Evolutionary conservation across 2,329 filamentous ascomycete genomes (phyloP), one percentile per base, ranked within the genome.

Genomic region (Xylariaceae sp.): DNA sequence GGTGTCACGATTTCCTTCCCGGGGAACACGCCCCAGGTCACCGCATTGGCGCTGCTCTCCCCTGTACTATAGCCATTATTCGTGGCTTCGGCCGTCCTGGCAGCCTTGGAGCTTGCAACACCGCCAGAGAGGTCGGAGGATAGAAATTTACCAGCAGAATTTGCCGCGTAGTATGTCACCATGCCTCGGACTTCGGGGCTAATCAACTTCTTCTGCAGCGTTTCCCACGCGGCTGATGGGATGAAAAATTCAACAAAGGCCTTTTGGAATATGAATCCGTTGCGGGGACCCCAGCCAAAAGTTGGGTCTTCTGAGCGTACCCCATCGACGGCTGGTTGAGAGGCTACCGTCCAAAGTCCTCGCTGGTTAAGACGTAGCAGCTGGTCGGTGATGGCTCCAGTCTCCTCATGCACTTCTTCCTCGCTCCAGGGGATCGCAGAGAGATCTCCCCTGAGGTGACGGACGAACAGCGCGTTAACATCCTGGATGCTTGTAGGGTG

Each of bases 181-280:
- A 78, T 73, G 29, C 82, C 78, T 34, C 78, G 71, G 12, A 77
- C 66, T 38, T 78, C 77, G 24, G 75, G 64, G 9, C 65, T 66
- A 36, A 64, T 59, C 31, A 97, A 75, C 42, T 78, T 75, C 3
- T 72, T 70, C 47, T 76, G 74, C 21, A 98, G 71, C 1, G 60
- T 60, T 12, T 67, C 62, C 81, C 88, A 97, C 59, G 90, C 85
- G 0, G 73, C 62, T 0, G 71, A 66, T 0, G 89, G 81, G 41
- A 94, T 68, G 71, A 98, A 98, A 66, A 97, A 88, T 62, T 98
- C 92, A 36, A 98, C 88, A 62, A 98, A 98, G 0, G 90, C 85
- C 65, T 97, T 98, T 59, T 98, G 92, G 69, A 96, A 98, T 33
- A 97, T 88, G 60, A 94, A 97, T 13, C 92, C 92, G 54, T 89